Evolutionary conservation across 2,329 filamentous ascomycete genomes (phyloP), one percentile per base, ranked within the genome.

Genomic region (Nannizziopsis barbatae): DNA sequence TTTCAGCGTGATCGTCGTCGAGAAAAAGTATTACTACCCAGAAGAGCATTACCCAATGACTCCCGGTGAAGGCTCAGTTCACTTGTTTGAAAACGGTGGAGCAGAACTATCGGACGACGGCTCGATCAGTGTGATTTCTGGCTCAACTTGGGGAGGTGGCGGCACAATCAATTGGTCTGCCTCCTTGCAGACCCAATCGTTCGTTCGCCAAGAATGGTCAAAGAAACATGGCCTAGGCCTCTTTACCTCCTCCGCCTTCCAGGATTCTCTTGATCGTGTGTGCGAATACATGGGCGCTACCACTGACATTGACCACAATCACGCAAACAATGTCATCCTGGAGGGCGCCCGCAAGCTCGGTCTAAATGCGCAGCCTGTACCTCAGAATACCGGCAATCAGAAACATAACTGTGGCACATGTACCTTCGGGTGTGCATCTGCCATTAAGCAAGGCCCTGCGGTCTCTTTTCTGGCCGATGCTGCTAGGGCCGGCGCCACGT

Each of bases 101-200:
- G 63, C 77, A 14, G 57, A 75, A 4, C 58, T 73, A 56, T 71
- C 72, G 52, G 71, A 83, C 52, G 75, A 84, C 58, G 69, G 70
- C 9, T 74, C 75, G 5, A 70, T 82, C 30, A 75, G 69, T 12
- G 64, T 90, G 10, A 62, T 85, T 2, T 77, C 83, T 0, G 89
- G 85, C 1, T 76, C 79, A 49, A 77, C 77, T 30, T 94, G 84
- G 79, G 89, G 89, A 27, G 89, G 89, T 37, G 89, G 89, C 48
- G 88, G 88, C 5, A 87, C 86, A 0, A 67, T 95, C 57, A 95
- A 95, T 65, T 95, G 88, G 88, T 84, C 72, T 18, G 77, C 78
- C 5, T 75, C 73, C 3, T 61, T 81, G 12, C 77, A 81, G 56
- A 84, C 86, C 0, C 86, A 90, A 60, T 79, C 77, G 20, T 84